Evolutionary conservation across 306 rosid species (phyloP).

Genomic region (Spatholobus suberectus): DNA sequence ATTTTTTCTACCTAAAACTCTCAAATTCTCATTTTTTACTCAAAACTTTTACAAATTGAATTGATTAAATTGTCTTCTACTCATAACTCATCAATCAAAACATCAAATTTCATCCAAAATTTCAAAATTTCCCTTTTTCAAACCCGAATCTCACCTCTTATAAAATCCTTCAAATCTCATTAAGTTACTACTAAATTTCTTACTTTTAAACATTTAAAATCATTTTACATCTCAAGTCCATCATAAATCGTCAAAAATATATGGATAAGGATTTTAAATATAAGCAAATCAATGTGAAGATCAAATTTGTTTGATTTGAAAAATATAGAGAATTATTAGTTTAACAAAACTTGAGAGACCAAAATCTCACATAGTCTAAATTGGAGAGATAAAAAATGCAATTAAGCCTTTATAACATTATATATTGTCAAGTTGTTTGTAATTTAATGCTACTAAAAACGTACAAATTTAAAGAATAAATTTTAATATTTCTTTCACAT

Average conservation of each 20-base stretch:
- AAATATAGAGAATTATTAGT: not conserved
- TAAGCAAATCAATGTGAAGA: not conserved
- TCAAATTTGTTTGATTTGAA: not conserved
- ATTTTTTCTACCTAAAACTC: not conserved
- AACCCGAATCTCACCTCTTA: not conserved
- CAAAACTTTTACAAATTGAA: not conserved
- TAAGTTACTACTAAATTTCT: not conserved
- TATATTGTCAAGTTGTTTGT: no score
- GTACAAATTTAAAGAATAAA: no score
- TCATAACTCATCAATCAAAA: not conserved
- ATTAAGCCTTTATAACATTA: not conserved
- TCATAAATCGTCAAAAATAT: not conserved
- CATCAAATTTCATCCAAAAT: not conserved
- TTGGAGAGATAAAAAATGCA: not conserved
- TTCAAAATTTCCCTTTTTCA: not conserved
- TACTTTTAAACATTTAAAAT: not conserved
- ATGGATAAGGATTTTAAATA: not conserved
- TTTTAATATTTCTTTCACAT: no score
- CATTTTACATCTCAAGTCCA: not conserved
- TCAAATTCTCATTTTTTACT: not conserved
- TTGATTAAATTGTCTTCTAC: not conserved
- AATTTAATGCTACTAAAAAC: no score
- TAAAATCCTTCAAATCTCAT: not conserved
- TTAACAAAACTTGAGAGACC: not conserved
- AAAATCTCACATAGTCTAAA: not conserved